Conservation (phyloP, 345 rosid genomes). For the Carallia brachiata region DNA sequence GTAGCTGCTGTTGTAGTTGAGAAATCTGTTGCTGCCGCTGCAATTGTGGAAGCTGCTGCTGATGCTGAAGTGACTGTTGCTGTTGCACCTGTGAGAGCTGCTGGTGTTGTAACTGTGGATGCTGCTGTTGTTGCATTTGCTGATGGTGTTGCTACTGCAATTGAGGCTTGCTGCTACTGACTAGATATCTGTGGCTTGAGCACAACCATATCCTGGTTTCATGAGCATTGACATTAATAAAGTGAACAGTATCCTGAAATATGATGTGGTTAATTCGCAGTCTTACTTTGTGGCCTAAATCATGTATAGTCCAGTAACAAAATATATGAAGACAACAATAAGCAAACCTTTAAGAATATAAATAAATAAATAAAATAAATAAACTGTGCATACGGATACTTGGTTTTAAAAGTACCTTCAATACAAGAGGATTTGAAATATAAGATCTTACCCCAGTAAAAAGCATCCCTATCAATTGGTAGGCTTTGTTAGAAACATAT, state of each 20-base stretch:
- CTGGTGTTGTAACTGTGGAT: slow-evolving; percentile 30
- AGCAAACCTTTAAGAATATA: neutral
- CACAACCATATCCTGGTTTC: slow-evolving; percentile 84
- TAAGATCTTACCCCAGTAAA: slow-evolving; percentile 79
- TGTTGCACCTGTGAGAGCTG: slow-evolving; percentile 32
- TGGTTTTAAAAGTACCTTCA: neutral
- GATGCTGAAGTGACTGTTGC: slow-evolving; percentile 43
- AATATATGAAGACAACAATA: neutral
- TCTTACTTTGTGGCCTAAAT: neutral
- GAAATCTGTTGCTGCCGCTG: slow-evolving; percentile 12
- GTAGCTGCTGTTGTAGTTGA: slow-evolving; percentile 1
- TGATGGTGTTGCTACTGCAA: slow-evolving; percentile 44
- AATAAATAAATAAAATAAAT: no score
- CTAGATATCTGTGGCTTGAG: slow-evolving; percentile 80
- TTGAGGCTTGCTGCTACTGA: no score
- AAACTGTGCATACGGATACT: neutral
- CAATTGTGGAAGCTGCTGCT: slow-evolving; percentile 23
- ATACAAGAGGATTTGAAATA: neutral
- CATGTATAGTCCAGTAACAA: neutral
- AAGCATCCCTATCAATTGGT: slow-evolving; percentile 94
- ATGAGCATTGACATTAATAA: neutral
- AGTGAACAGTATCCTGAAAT: slow-evolving; percentile 3
- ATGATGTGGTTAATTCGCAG: neutral
- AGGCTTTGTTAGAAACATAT: slow-evolving; percentile 92
- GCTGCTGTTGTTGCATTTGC: slow-evolving; percentile 22